These are phyloP conservation scores for Decorospora gaudefroyi DNA, from an alignment of 2,329 filamentous ascomycete species.

Conservation along the genomic window DNA sequence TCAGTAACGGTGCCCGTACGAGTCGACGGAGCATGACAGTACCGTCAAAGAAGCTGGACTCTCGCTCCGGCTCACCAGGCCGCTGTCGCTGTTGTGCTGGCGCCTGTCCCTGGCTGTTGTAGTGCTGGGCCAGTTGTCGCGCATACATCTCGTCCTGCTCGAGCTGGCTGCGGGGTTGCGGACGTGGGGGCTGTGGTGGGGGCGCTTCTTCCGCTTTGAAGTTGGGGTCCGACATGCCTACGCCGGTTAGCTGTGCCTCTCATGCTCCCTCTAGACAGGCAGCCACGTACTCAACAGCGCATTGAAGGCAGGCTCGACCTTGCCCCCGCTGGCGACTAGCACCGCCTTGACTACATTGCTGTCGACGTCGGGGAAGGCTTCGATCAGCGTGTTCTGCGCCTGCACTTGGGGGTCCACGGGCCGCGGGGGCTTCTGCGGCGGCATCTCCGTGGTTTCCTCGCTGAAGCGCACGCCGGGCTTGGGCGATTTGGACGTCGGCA, in stretches of 20 bases:
- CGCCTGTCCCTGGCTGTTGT: slow-evolving; percentile 60
- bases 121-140: slow-evolving; percentile 90
- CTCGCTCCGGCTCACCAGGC: slow-evolving; percentile 63
- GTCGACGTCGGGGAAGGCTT: slow-evolving; percentile 90
- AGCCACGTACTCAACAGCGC: slow-evolving; percentile 73
- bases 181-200: slow-evolving; percentile 81
- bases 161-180: slow-evolving; percentile 74
- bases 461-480: slow-evolving; percentile 55
- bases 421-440: slow-evolving; percentile 77
- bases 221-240: slow-evolving; percentile 60
- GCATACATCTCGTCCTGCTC: slow-evolving; percentile 92
- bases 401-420: slow-evolving; percentile 81
- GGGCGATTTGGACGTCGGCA: slow-evolving; percentile 46
- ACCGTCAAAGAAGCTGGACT: slow-evolving; percentile 89
- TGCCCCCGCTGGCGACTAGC: slow-evolving; percentile 79
- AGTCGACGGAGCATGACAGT: slow-evolving; percentile 12
- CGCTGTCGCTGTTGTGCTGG: slow-evolving; percentile 58
- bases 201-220: slow-evolving; percentile 59
- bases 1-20: background rate
- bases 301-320: slow-evolving; percentile 93
- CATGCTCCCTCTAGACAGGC: background rate
- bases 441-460: slow-evolving; percentile 57
- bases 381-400: slow-evolving; percentile 84
- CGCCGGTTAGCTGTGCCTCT: slow-evolving; percentile 17
- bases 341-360: slow-evolving; percentile 81